Evolutionary conservation across 495 filamentous ascomycete species (phyloP).

Genomic region (Daldinia caldariorum): DNA sequence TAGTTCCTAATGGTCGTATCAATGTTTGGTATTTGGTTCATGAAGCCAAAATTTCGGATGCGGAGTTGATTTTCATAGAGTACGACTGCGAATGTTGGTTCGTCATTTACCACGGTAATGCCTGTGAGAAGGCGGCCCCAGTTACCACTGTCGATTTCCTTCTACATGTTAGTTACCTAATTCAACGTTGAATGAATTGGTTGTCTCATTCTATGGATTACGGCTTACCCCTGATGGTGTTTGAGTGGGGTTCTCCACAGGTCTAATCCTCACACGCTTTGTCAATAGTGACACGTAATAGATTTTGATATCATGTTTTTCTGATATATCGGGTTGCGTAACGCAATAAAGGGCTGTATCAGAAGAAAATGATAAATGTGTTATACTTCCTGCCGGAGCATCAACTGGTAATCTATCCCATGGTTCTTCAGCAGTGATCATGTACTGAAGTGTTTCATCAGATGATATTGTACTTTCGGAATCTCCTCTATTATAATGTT

Average conservation of each 20-base stretch:
- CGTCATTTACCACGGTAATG: constrained; percentile 36
- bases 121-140: constrained; percentile 48
- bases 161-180: background rate
- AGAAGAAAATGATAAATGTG: constrained; percentile 44
- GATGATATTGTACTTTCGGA: constrained; percentile 10
- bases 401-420: constrained; percentile 15
- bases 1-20: constrained; percentile 46
- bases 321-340: constrained; percentile 44
- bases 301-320: background rate
- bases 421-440: background rate
- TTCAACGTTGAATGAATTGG: background rate
- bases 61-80: constrained; percentile 45
- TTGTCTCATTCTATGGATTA: background rate
- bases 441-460: background rate
- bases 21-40: background rate
- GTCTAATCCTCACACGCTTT: background rate
- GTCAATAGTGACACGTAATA: background rate
- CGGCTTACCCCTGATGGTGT: constrained; percentile 27
- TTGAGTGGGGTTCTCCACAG: constrained; percentile 11
- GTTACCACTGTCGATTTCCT: constrained; percentile 45
- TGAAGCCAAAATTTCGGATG: constrained; percentile 35
- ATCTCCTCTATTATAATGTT: constrained; percentile 2
- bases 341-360: constrained; percentile 42
- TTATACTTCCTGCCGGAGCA: constrained; percentile 41
- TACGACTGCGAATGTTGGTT: constrained; percentile 44